Conservation (phyloP, 2,329 filamentous ascomycete species). For the Penicillium sp. region DNA sequence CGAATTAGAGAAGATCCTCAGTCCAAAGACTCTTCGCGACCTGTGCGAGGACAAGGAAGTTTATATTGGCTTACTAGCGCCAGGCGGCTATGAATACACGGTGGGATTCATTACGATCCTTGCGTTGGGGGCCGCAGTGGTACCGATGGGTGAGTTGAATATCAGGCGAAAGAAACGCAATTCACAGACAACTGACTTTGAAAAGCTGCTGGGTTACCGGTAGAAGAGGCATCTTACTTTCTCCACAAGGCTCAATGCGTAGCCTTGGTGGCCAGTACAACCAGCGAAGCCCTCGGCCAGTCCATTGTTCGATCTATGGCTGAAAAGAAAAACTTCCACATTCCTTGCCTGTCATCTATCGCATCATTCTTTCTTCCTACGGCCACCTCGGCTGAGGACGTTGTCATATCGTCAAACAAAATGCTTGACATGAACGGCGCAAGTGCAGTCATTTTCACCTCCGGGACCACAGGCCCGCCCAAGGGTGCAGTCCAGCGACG, state of each 20-base stretch:
- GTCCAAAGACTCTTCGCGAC: conserved; percentile 19
- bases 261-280: conserved; percentile 16
- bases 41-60: conserved; percentile 34
- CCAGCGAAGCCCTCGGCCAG: conserved; percentile 15
- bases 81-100: conserved; percentile 41
- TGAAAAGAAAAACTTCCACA: conserved; percentile 14
- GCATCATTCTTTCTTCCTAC: conserved; percentile 22
- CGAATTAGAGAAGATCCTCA: conserved; percentile 20
- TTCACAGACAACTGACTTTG: background rate
- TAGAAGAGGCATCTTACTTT: conserved; percentile 38
- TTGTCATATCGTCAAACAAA: conserved; percentile 32
- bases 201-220: conserved; percentile 29
- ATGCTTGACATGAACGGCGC: conserved; percentile 35
- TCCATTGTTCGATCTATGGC: conserved; percentile 21
- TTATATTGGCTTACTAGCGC: conserved; percentile 36
- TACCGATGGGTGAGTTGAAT: conserved; percentile 33
- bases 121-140: conserved; percentile 37
- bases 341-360: conserved; percentile 28
- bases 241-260: conserved; percentile 26
- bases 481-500: conserved; percentile 45
- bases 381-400: conserved; percentile 15
- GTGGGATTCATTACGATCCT: conserved; percentile 39
- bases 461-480: conserved; percentile 40
- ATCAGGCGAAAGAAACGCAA: background rate
- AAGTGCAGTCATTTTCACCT: conserved; percentile 42